Evolutionary conservation across 2,329 filamentous ascomycete genomes (phyloP), one percentile per base, ranked within the genome.

Genomic region (Esteya vermicola): DNA sequence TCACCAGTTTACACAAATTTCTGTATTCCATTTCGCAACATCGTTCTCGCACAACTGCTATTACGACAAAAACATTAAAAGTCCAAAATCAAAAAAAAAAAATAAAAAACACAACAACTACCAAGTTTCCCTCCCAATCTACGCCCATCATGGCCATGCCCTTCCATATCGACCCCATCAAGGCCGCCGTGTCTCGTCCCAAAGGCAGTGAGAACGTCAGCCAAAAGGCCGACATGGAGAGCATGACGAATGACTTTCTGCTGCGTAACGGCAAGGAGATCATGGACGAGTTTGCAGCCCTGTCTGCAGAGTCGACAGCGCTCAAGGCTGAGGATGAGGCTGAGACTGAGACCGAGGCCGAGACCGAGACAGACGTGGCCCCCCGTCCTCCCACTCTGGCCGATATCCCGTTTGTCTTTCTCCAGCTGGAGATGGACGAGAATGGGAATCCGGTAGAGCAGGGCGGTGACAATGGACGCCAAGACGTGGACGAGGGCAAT

Each of bases 361-460:
- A 18, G 7, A 6, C 36, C 13, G 16, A 23, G 22, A n/a, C 28
- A 14, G 28, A 5, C 13, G 9, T 9, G 28, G 12, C 10, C 28
- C 6, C 5, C 14, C 28, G 8, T 7, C 25, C 28, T 9, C 4
- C n/a, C 6, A 26, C 45, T 3, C 40, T 48, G 5, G 46, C 20
- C 32, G 39, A 45, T 23, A 35, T 45, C 14, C 41, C 44, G 20
- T 48, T 26, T 27, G 32, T 20, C n/a, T 32, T 48, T 16, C 21
- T 48, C 13, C 39, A 40, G 13, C 26, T 48, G 20, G 44, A 43
- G 32, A 37, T 43, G 20, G 37, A 42, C 41, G 25, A 31, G 26
- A 13, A 5, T n/a, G 23, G 14, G 9, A 13, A 28, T 16, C 14
- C 30, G 9, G 19, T 12, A 5, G 23, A 28, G 23, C 10, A 21